Evolutionary conservation across 2,329 filamentous ascomycete genomes (phyloP).

Genomic region (Talaromyces sp.): DNA sequence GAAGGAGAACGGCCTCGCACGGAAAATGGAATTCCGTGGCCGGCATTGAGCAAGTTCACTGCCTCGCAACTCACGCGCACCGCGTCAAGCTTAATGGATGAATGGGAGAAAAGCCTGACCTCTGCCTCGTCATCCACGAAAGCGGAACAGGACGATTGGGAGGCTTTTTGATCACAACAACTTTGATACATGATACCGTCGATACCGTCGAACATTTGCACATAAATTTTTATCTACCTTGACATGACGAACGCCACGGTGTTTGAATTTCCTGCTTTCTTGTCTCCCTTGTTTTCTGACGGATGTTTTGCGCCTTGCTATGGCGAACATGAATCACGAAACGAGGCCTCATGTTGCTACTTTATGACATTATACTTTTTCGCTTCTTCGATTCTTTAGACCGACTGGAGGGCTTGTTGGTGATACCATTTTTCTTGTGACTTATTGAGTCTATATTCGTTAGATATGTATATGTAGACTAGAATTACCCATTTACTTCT

Average conservation of each 20-base stretch:
- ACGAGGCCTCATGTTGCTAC: conserved; percentile 8
- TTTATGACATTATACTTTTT: background rate
- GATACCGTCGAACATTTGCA: background rate
- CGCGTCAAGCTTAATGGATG: conserved; percentile 80
- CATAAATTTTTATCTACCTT: background rate
- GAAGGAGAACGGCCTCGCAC: conserved; percentile 26
- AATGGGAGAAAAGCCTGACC: conserved; percentile 80
- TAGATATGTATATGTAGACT: background rate
- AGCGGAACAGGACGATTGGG: conserved; percentile 17
- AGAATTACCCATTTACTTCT: background rate
- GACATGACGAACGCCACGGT: conserved; percentile 3
- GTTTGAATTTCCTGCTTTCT: background rate
- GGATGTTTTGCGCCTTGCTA: conserved; percentile 10
- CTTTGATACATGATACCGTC: background rate
- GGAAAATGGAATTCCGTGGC: conserved; percentile 57
- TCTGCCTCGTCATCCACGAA: conserved; percentile 38
- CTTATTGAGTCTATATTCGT: background rate
- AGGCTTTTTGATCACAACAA: conserved; percentile 7
- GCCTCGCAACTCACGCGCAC: conserved; percentile 77
- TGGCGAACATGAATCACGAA: conserved; percentile 14
- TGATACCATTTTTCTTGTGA: background rate
- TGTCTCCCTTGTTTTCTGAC: background rate
- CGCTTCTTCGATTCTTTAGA: background rate
- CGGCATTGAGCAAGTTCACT: conserved; percentile 66
- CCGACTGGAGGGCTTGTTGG: background rate